These are phyloP conservation scores for Cytospora leucostoma DNA, from an alignment of 2,329 filamentous ascomycete species.

Conservation along the genomic window DNA sequence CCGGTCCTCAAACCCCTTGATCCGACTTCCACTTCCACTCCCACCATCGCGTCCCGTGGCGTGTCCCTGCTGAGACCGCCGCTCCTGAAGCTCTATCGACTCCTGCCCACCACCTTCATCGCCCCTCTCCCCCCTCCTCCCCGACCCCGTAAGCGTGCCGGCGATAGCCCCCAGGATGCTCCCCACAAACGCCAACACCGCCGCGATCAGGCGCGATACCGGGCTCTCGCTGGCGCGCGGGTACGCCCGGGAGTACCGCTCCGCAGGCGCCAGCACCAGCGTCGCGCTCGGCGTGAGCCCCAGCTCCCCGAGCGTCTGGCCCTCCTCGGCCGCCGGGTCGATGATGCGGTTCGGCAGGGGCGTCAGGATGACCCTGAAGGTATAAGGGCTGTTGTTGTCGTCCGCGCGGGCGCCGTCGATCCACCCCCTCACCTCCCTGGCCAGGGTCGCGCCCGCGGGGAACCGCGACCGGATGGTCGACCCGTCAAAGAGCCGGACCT, in stretches of 20 bases:
- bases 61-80: conserved; percentile 30
- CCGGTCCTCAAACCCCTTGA: conserved; percentile 55
- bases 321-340: conserved; percentile 70
- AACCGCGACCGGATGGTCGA: conserved; percentile 76
- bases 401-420: conserved; percentile 65
- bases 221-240: conserved; percentile 32
- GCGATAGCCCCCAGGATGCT: conserved; percentile 18
- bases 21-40: conserved; percentile 30
- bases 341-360: conserved; percentile 76
- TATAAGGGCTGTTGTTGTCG: conserved; percentile 59
- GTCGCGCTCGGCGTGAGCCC: conserved; percentile 79
- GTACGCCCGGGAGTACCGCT: conserved; percentile 48
- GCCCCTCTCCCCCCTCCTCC: background rate
- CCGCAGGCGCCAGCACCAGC: conserved; percentile 75
- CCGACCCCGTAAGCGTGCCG: conserved; percentile 27
- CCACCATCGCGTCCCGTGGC: conserved; percentile 31
- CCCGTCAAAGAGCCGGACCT: conserved; percentile 83
- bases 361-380: conserved; percentile 80
- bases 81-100: conserved; percentile 6
- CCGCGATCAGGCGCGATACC: conserved; percentile 33
- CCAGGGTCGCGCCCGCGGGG: conserved; percentile 61
- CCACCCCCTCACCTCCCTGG: conserved; percentile 71
- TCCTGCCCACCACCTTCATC: conserved; percentile 4
- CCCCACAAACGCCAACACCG: conserved; percentile 33
- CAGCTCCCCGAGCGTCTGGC: conserved; percentile 65